These are phyloP conservation scores for Vitis vinifera DNA, from an alignment of 164 flowering plant genomes.

Conservation along the genomic window ASM3070453v1 NC_081806.1:2185001-2185500, in stretches of 20 bases:
- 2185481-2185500: too few species aligned
- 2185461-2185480: too few species aligned
- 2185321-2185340: constrained; percentile 85
- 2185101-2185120: constrained; percentile 27
- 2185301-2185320: constrained; percentile 56
- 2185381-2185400: constrained; percentile 68
- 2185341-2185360: constrained; percentile 56
- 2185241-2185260: background rate
- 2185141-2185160: background rate
- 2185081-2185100: constrained; percentile 66
- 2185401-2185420: constrained; percentile 56
- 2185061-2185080: constrained; percentile 64
- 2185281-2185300: constrained; percentile 70
- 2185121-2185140: background rate
- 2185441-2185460: too few species aligned
- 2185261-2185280: constrained; percentile 70
- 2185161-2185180: too few species aligned
- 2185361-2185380: constrained; percentile 64
- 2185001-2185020: constrained; percentile 66
- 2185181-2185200: too few species aligned
- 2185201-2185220: too few species aligned
- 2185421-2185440: constrained; percentile 49
- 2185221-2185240: too few species aligned
- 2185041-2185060: constrained; percentile 78
- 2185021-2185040: constrained; percentile 69